These are phyloP conservation scores for Herpotrichia juniperi DNA, from an alignment of 2,329 filamentous ascomycete genomes.

Conservation along the genomic window DNA sequence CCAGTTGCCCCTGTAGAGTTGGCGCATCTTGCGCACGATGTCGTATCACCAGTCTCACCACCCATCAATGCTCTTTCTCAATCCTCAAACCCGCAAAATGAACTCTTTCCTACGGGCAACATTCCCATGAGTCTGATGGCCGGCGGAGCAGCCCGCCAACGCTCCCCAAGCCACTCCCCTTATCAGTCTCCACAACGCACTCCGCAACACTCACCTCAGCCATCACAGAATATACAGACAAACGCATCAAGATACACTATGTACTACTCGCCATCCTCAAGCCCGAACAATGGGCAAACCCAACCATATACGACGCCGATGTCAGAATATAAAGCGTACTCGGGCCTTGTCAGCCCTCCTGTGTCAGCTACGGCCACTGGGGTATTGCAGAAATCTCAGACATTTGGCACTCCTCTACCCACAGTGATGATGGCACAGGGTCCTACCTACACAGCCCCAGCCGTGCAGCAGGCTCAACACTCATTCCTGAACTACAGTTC, in stretches of 20 bases:
- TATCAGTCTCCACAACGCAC: not conserved
- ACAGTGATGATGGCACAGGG: not conserved
- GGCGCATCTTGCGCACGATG: not conserved
- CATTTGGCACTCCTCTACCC: not conserved
- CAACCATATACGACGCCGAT: conserved; percentile 14
- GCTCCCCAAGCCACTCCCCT: not conserved
- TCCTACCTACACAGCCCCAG: not conserved
- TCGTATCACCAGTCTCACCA: not conserved
- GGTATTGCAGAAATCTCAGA: conserved; percentile 2
- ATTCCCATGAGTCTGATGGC: conserved; percentile 29
- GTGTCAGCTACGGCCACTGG: conserved; percentile 4
- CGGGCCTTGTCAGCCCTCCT: conserved; percentile 15
- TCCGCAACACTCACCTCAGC: conserved; percentile 5
- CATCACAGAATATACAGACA: conserved; percentile 9
- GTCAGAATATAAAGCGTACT: conserved; percentile 29
- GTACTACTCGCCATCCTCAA: conserved; percentile 12
- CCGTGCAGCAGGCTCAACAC: not conserved
- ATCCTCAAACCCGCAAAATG: conserved; percentile 7
- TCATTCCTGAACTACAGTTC: not conserved
- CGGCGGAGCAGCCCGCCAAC: conserved; percentile 16
- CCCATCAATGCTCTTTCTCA: not conserved
- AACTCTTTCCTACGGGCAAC: conserved; percentile 1
- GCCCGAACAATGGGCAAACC: conserved; percentile 8
- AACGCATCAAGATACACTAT: not conserved
- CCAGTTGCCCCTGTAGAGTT: not conserved